These are phyloP conservation scores for Colletotrichum graminicola DNA, from an alignment of 2,329 filamentous ascomycete species.

Conservation along the genomic window DNA sequence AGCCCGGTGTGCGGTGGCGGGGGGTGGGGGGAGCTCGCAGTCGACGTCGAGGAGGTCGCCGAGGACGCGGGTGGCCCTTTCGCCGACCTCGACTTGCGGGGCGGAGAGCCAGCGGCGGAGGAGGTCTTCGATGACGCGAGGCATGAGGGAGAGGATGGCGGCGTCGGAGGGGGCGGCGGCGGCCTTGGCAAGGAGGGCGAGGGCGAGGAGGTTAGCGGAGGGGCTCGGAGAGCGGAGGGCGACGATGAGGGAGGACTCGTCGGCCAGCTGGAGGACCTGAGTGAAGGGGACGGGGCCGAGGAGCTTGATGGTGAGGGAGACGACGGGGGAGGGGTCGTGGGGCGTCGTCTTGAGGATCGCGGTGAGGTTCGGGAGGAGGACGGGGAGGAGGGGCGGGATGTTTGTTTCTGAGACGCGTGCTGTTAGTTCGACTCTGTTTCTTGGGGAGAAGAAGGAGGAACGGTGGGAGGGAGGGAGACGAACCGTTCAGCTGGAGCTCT, in stretches of 20 bases:
- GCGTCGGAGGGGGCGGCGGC: conserved; percentile 61
- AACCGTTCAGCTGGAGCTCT: conserved; percentile 69
- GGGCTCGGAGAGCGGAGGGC: conserved; percentile 67
- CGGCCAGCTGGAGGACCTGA: conserved; percentile 64
- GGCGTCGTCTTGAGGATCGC: conserved; percentile 64
- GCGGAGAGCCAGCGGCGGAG: conserved; percentile 66
- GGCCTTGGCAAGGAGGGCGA: conserved; percentile 69
- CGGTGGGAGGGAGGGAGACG: conserved; percentile 4
- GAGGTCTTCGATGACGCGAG: conserved; percentile 61
- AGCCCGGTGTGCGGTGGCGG: conserved; percentile 14
- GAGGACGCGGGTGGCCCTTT: conserved; percentile 63
- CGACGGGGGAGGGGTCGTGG: conserved; percentile 64
- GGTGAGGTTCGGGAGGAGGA: conserved; percentile 52
- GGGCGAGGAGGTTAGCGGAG: conserved; percentile 68
- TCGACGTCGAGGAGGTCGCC: conserved; percentile 68
- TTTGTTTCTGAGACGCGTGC: conserved; percentile 59
- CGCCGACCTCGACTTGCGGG: conserved; percentile 67
- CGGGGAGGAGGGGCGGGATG: conserved; percentile 53
- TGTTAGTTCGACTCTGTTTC: background rate
- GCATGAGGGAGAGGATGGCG: conserved; percentile 63
- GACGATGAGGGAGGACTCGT: conserved; percentile 62
- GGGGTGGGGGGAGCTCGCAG: conserved; percentile 53
- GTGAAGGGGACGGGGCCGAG: conserved; percentile 66
- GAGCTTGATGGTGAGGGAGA: conserved; percentile 67
- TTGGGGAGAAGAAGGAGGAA: no score